phyloP scores from a whole-genome alignment of 179 eudicot genomes.

The Silene noctiflora region DNA sequence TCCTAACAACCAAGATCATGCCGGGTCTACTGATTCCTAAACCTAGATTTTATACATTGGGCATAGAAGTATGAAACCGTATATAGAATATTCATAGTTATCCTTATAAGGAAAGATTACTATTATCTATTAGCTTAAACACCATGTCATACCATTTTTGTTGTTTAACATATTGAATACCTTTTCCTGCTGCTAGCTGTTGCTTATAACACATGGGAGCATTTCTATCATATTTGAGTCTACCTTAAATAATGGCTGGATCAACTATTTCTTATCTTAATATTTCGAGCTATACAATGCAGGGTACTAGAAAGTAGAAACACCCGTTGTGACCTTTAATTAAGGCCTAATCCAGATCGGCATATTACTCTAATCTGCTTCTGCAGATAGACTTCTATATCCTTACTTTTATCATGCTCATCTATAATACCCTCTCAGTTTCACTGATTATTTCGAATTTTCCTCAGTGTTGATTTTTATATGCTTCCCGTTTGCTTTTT shows the following conservation, averaged over 20 bases:
- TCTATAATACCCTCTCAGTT: not conserved
- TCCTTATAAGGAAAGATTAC: not conserved
- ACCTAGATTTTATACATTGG: too few species aligned
- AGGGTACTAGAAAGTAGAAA: not conserved
- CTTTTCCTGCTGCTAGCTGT: not conserved
- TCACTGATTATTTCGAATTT: not conserved
- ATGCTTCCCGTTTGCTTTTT: not conserved
- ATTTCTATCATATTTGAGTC: not conserved
- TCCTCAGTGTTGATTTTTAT: not conserved
- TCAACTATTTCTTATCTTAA: not conserved
- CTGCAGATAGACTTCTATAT: not conserved
- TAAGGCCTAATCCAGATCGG: not conserved
- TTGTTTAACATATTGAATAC: not conserved
- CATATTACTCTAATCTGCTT: not conserved
- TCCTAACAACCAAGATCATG: too few species aligned
- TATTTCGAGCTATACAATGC: not conserved
- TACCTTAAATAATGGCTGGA: not conserved
- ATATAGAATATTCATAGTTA: not conserved
- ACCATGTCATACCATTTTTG: not conserved
- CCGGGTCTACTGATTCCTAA: too few species aligned
- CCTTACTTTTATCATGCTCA: not conserved
- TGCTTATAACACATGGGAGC: not conserved
- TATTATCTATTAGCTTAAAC: not conserved
- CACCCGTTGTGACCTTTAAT: not conserved
- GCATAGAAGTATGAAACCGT: too few species aligned